Base-by-base conservation (phyloP, 345 rosid species). In the Limnanthes douglasii region DNA sequence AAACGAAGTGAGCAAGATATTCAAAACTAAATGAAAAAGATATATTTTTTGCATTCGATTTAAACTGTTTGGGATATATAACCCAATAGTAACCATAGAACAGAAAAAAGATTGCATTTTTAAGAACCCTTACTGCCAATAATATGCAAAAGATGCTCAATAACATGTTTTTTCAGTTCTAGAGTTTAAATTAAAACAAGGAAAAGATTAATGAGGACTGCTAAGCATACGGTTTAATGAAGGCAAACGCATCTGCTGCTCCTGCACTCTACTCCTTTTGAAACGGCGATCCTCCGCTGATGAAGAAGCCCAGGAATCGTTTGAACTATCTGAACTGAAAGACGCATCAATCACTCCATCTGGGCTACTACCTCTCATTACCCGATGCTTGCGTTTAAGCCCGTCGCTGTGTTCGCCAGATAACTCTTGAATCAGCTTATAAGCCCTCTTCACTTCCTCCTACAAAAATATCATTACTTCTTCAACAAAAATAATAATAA, bases 221-320 rank as follows among this genome's bases (percentile, higher is more conserved):
- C 70, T 61, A 61, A 72, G 70, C 69, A 70, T 64, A 53, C 58
- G 60, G 40, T 73, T 72, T 30, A 59, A 35, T 11, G 73, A 56
- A 35, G 88, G 70, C 63, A 78, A 41, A 44, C 45, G 70, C 77
- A 69, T 78, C 57, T 68, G 82, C 56, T 75, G 92, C 43, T 68
- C 75, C 29, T 61, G 70, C 16, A 60, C 39, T 40, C 78, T 78
- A 48, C 69, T 75, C 56, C 85, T 69, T 54, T 86, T 82, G 51
- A 63, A 42, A 22, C 19, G 46, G 28, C 73, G 71, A 35, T 54
- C 64, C 2, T 58, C 46, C 9, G 73, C 43, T 3, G 74, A 52
- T 12, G 80, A 60, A 39, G 59, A 37, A 1, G 70, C 53, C 93
- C 95, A 83, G 0, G 72, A 68, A 21, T 69, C 64, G 60, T 57